A percentile compares a stretch with the other conserved stretches of the same genome.
Evolutionary conservation across 306 rosid species (phyloP).

Genomic region (Malus fusca): DNA sequence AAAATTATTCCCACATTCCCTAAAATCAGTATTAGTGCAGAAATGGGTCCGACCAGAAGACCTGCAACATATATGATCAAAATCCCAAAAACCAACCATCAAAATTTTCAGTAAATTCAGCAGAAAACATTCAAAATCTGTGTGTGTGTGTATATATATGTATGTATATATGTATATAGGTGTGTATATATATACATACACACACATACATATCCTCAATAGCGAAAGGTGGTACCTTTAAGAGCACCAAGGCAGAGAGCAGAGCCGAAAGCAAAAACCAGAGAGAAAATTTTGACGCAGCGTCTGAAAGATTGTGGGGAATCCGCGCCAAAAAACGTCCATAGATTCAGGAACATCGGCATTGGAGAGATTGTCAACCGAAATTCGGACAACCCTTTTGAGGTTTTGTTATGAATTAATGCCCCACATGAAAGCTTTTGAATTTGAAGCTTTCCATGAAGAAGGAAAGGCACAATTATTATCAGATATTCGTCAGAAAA

Average conservation of each 20-base stretch:
- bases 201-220: not conserved
- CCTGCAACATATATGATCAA: constrained; percentile 34
- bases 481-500: not conserved
- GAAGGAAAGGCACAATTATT: not conserved
- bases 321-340: constrained; percentile 29
- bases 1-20: constrained; percentile 69
- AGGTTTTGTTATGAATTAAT: not conserved
- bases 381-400: constrained; percentile 4
- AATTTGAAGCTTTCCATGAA: not conserved
- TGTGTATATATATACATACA: too few species aligned
- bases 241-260: constrained; percentile 64
- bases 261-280: constrained; percentile 52
- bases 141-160: rapidly evolving
- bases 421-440: not conserved
- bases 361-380: constrained; percentile 4
- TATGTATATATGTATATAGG: too few species aligned
- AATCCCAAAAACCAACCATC: constrained; percentile 23
- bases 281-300: constrained; percentile 43
- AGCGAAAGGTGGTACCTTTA: constrained; percentile 47
- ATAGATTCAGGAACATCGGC: constrained; percentile 6
- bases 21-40: constrained; percentile 47
- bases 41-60: constrained; percentile 67
- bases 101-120: constrained; percentile 4
- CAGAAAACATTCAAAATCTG: not conserved
- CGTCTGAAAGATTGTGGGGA: constrained; percentile 20